Evolutionary conservation across 2,329 filamentous ascomycete species (phyloP).

Genomic region (Lasiodiplodia sp.): DNA sequence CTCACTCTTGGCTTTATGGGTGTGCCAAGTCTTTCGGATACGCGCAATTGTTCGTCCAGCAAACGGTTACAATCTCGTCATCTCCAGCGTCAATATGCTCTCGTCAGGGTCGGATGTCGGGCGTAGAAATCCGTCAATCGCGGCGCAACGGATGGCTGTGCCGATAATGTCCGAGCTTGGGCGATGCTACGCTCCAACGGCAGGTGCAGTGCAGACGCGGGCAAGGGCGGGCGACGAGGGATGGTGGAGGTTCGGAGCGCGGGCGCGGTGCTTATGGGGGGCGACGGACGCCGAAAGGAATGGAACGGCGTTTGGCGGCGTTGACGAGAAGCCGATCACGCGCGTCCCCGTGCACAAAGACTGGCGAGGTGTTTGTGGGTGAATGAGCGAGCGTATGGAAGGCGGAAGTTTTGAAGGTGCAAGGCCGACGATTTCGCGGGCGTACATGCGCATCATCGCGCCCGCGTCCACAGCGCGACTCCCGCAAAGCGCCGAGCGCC

Average conservation of each 20-base stretch:
- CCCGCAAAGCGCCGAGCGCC: slow-evolving; percentile 18
- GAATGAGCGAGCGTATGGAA: slow-evolving; percentile 1
- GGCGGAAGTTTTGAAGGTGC: slow-evolving; percentile 8
- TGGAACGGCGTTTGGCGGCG: slow-evolving; percentile 11
- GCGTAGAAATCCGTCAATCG: background rate
- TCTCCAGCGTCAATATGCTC: slow-evolving; percentile 8
- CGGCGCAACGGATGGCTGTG: background rate
- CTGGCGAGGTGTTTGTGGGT: background rate
- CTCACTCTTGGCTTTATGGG: background rate
- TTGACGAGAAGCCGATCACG: background rate
- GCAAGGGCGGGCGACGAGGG: background rate
- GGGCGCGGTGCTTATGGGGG: slow-evolving; percentile 12
- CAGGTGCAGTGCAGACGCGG: background rate
- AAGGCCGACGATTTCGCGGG: slow-evolving; percentile 21
- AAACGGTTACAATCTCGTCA: background rate
- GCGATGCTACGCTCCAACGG: background rate
- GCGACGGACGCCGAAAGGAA: slow-evolving; percentile 5
- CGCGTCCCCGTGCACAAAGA: background rate
- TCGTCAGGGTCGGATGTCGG: background rate
- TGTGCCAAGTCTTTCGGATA: background rate
- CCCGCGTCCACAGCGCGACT: slow-evolving; percentile 15
- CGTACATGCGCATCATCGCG: slow-evolving; percentile 15
- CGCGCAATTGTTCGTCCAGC: background rate
- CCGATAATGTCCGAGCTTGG: background rate
- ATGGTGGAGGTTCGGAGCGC: background rate